Evolutionary conservation across 192 early-diverging fungal species (phyloP), one percentile per base, ranked within the genome.

Genomic region (Dissophora ornata): DNA sequence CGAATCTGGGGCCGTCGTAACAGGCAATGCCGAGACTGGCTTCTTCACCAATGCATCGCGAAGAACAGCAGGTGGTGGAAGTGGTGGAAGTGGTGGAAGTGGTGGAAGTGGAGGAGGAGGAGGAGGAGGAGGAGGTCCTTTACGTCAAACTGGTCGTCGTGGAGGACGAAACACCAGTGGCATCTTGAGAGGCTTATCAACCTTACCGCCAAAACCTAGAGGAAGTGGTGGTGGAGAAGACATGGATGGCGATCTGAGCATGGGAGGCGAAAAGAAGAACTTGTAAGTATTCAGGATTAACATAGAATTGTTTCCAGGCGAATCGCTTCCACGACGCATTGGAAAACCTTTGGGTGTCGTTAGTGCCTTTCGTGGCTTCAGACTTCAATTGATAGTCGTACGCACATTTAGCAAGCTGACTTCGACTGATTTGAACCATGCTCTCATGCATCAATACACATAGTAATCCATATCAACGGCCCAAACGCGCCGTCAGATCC

Each of bases 401-500:
- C n/a, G n/a, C n/a, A n/a, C n/a, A n/a, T n/a, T n/a, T n/a, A n/a
- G n/a, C n/a, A n/a, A n/a, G n/a, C n/a, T n/a, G n/a, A n/a, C n/a
- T n/a, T n/a, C n/a, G n/a, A 10, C 57, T 45, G 49, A 61, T 36
- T 22, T 10, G 28, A 3, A 1, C 34, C 46, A n/a, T n/a, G n/a
- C 4, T 26, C 8, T 64, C 2, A 3, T n/a, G 22, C 21, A 2
- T 29, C 9, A 57, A 41, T 24, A 25, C 36, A 4, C 2, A 22
- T 60, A 70, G 68, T 36, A 54, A 48, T 6, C 68, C 68, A 34
- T 70, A 70, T 53, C 68, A 70, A 21, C 38, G 68, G 15, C 68
- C 68, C 12, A 49, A 49, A 29, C 57, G 58, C 1, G 54, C 15
- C 33, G 46, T 40, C 4, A 30, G 51, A 61, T 55, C 68, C 6